phyloP scores from a whole-genome alignment of 352 stramenopile species.

The Phytophthora nicotianae region DNA sequence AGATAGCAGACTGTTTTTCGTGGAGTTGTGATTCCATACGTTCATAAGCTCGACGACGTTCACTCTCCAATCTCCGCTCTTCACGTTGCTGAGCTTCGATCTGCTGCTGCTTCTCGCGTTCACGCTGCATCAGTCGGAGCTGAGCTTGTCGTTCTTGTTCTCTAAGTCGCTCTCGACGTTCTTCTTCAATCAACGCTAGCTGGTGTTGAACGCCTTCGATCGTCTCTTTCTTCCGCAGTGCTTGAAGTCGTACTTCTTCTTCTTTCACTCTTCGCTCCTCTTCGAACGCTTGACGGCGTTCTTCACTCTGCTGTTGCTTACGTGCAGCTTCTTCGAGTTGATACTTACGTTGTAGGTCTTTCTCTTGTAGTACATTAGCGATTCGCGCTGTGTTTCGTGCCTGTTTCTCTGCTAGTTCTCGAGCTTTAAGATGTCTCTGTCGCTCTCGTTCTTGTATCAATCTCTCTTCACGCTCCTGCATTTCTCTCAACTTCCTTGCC shows the following conservation, averaged over 20 bases:
- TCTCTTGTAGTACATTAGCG: conserved; percentile 62
- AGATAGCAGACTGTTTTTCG: conserved; percentile 45
- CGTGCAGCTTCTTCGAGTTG: conserved; percentile 59
- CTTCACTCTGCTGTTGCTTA: conserved; percentile 71
- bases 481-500: conserved; percentile 48
- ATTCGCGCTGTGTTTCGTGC: conserved; percentile 72
- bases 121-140: conserved; percentile 43
- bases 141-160: conserved; percentile 58
- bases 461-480: conserved; percentile 50
- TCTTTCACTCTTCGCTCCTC: conserved; percentile 54
- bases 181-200: conserved; percentile 54
- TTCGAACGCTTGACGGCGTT: conserved; percentile 48
- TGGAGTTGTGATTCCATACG: conserved; percentile 66
- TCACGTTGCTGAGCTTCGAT: conserved; percentile 56
- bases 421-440: conserved; percentile 48
- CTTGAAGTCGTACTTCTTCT: conserved; percentile 51
- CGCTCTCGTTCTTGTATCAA: conserved; percentile 52
- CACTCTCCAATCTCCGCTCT: conserved; percentile 53
- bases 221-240: conserved; percentile 58
- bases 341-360: conserved; percentile 48
- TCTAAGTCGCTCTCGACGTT: conserved; percentile 51
- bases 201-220: conserved; percentile 71
- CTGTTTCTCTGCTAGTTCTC: conserved; percentile 62
- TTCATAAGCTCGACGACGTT: conserved; percentile 57
- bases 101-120: conserved; percentile 57